Evolutionary conservation across 2,329 filamentous ascomycete genomes (phyloP), one percentile per base, ranked within the genome.

Genomic region (Xylariaceae sp.): DNA sequence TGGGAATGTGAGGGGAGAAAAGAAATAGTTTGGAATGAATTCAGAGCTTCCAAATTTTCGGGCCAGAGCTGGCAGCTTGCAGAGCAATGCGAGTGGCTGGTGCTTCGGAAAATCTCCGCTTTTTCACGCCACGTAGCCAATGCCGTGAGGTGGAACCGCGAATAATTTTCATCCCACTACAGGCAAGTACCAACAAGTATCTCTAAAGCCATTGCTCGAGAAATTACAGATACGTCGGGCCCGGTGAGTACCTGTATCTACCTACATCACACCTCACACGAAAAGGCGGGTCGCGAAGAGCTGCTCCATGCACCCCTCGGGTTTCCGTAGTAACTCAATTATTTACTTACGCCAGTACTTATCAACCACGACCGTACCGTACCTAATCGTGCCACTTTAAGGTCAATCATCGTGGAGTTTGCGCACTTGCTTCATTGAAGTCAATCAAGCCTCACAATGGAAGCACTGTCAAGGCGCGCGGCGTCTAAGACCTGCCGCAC

Each of bases 401-500:
- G 34, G 51, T 47, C 51, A 34, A 57, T 30, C 37, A 37, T 57
- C 10, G 23, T 23, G 8, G 34, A 58, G 55, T 50, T 58, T 53
- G 45, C 6, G 23, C 13, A 52, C 45, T 34, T 54, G 39, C 37
- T 54, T 34, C 13, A 47, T 48, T 30, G 42, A 37, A 23, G 10
- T 10, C 42, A 18, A 37, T 13, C 37, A 18, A 48, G 34, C 11
- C 34, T 18, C 37, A 64, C 13, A 47, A 73, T 73, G 71, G 71
- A 73, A 56, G 63, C 67, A 48, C 55, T 68, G 30, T 66, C 70
- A 56, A 67, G 70, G 45, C 68, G 65, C 34, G 65, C 64, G 37
- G 64, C 65, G 44, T 69, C 67, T 11, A 65, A 60, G 56, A 65
- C 68, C 58, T 73, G 71, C 61, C 65, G 70, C 45, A 65, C 63